Evolutionary conservation across 2,329 filamentous ascomycete genomes (phyloP).

Genomic region (Aspergillus aculeatinus): DNA sequence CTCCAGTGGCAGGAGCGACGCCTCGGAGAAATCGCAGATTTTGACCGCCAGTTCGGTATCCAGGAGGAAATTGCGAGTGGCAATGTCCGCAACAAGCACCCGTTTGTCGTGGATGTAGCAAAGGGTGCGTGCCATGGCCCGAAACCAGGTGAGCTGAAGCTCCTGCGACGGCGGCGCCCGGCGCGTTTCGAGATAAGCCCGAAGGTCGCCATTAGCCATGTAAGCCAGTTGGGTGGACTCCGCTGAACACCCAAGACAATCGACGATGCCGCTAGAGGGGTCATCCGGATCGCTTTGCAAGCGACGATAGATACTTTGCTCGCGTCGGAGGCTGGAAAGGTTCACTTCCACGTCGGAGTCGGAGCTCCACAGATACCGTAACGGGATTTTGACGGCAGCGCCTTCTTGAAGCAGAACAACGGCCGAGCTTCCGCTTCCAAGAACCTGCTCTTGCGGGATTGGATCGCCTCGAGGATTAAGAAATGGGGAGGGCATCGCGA

Average conservation of each 20-base stretch:
- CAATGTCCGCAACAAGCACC: slow-evolving; percentile 32
- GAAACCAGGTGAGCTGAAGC: slow-evolving; percentile 26
- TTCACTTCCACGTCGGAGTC: slow-evolving; percentile 20
- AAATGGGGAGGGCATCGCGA: too few relatives aligned
- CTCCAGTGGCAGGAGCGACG: slow-evolving; percentile 25
- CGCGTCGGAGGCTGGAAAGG: slow-evolving; percentile 14
- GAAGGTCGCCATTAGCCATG: slow-evolving; percentile 29
- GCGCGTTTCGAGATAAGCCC: slow-evolving; percentile 20
- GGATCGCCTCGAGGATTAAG: not conserved
- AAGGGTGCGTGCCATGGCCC: slow-evolving; percentile 26
- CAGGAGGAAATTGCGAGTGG: too few relatives aligned
- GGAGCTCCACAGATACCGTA: slow-evolving; percentile 16
- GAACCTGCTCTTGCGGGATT: not conserved
- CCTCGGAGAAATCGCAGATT: slow-evolving; percentile 31
- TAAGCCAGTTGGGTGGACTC: slow-evolving; percentile 20
- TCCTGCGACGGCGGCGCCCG: slow-evolving; percentile 12
- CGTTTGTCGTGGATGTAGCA: slow-evolving; percentile 25
- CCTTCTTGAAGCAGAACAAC: slow-evolving; percentile 16
- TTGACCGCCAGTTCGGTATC: slow-evolving; percentile 17
- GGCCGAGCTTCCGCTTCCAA: slow-evolving; percentile 18
- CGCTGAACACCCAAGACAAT: slow-evolving; percentile 15
- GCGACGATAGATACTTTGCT: slow-evolving; percentile 24
- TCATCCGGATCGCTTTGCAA: slow-evolving; percentile 13
- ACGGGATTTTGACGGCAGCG: slow-evolving; percentile 21
- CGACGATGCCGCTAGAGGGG: slow-evolving; percentile 19